Evolutionary conservation across 306 rosid species (phyloP).

Genomic region (Albizia julibrissin): DNA sequence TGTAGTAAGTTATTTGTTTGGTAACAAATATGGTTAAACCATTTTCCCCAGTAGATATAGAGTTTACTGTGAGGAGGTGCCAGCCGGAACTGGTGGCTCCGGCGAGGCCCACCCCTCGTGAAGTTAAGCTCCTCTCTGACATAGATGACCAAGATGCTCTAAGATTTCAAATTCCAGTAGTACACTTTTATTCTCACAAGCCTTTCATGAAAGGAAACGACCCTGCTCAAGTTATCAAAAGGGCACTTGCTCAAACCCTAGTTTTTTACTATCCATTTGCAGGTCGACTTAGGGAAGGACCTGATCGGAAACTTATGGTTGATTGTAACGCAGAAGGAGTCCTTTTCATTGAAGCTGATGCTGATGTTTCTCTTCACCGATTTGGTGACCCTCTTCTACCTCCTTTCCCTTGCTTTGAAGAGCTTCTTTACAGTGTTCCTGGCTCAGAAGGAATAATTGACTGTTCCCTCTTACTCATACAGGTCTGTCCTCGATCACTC

Average conservation of each 20-base stretch:
- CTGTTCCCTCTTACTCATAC: neutral
- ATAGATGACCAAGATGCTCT: neutral
- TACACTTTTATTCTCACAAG: neutral
- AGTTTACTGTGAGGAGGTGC: neutral
- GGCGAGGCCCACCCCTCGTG: neutral
- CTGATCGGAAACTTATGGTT: neutral
- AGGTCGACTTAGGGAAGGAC: neutral
- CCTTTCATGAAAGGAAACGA: neutral
- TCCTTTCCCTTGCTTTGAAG: neutral
- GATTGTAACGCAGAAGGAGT: neutral
- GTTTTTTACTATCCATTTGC: neutral
- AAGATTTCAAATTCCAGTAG: neutral
- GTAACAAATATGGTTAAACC: neutral
- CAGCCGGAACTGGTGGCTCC: neutral
- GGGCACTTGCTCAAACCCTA: neutral
- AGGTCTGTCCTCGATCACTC: too few species aligned
- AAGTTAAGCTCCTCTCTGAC: neutral
- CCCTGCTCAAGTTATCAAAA: neutral
- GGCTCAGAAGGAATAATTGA: neutral
- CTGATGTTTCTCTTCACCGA: neutral
- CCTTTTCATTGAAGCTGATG: neutral
- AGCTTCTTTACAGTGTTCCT: neutral
- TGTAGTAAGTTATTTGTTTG: neutral
- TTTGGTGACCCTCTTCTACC: neutral
- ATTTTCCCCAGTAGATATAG: neutral